Evolutionary conservation across 192 early-diverging fungal species (phyloP).

Genomic region (Backusella tuberculispora): DNA sequence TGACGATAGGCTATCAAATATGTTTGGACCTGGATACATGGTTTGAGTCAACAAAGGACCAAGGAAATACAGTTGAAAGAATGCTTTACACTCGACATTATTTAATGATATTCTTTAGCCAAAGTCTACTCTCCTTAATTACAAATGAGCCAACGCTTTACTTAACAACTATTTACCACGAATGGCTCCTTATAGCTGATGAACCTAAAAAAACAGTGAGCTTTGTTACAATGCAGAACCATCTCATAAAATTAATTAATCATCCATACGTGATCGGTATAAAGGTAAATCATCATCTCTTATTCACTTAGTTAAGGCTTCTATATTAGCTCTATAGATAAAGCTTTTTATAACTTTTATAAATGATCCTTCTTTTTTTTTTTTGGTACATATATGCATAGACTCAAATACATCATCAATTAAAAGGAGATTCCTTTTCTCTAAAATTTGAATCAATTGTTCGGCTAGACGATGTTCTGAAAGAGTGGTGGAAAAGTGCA

Average conservation of each 20-base stretch:
- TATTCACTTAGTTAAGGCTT: no score
- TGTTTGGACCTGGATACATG: not conserved
- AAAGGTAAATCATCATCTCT: not conserved
- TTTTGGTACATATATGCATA: not conserved
- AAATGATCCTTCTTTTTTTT: no score
- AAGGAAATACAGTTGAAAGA: not conserved
- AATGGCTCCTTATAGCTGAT: not conserved
- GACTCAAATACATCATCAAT: not conserved
- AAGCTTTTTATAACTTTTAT: not conserved
- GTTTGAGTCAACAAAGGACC: not conserved
- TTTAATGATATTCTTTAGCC: not conserved
- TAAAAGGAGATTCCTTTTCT: not conserved
- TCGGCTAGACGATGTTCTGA: not conserved
- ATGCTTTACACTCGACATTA: not conserved
- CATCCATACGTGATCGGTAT: not conserved
- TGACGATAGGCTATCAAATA: not conserved
- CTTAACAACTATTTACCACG: not conserved
- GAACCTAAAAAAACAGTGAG: not conserved
- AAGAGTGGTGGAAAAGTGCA: not conserved
- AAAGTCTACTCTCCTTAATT: not conserved
- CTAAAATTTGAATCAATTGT: not conserved
- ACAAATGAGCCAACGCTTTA: not conserved
- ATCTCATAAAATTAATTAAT: not conserved
- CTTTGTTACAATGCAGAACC: not conserved
- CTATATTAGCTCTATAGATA: not conserved